Base-by-base conservation (phyloP, 192 early-diverging fungal genomes). In the Rhizophagus clarus region DNA sequence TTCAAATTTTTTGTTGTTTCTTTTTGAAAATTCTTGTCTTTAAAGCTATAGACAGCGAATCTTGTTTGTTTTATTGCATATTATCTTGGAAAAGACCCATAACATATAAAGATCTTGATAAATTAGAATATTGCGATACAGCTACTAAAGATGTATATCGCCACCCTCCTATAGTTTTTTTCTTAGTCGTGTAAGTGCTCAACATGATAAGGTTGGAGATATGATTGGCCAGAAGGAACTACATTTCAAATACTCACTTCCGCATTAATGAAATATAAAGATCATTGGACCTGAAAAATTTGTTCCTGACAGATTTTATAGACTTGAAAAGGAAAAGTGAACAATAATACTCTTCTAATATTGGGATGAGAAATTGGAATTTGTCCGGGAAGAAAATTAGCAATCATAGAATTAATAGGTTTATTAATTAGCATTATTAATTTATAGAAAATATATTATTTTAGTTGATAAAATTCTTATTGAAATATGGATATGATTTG, bases 281-380 rank as follows among this genome's bases (percentile, higher is more conserved):
- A 34, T n/a, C 4, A 32, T 42, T 76, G n/a, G 64, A 28, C 74
- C 74, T 15, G 60, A 76, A 63, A 32, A 62, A 62, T 76, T 76
- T 26, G 29, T 42, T 42, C 74, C 74, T 10, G 74, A 76, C 42
- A 34, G 74, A 62, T 76, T 61, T 61, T 63, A 63, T 4, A n/a
- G 14, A 24, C 10, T 26, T 24, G 40, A 47, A 15, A 47, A 56
- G 12, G 31, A 31, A 37, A 40, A 31, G 14, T 9, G 2, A 40
- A 20, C 63, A 24, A 63, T 10, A 8, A 61, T 22, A 45, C 42
- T 45, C 12, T 45, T 40, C 24, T 5, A 7, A 76, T 74, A 28
- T 76, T 76, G 40, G 61, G 74, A n/a, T 31, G 74, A 29, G 60
- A 32, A 31, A 17, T 76, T 3, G 10, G 61, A 15, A 62, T 76